Evolutionary conservation across 768 basidiomycete genomes (phyloP), one percentile per base, ranked within the genome.

Genomic region (Mycena vitilis): DNA sequence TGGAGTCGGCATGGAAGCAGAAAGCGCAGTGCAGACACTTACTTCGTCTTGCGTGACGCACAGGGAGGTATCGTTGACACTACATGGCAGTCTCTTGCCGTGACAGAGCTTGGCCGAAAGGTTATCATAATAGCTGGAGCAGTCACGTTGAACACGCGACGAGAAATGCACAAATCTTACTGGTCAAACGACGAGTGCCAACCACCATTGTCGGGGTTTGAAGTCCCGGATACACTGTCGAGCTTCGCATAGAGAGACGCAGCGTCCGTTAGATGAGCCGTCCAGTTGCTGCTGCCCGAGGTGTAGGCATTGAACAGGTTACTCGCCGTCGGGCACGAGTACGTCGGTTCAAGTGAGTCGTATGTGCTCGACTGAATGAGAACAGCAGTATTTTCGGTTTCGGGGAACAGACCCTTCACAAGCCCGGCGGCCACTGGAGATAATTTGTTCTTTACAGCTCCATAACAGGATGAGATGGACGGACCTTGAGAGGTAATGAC

Each of bases 171-270:
- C 30, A 38, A 22, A 16, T 76, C 83, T 58, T 52, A 86, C 85
- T 86, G 85, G 71, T 86, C 85, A 68, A 86, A 85, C 47, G 82
- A 84, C 20, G 72, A 65, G 73, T 87, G 86, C 86, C 86, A 87
- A 4, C 85, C 85, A 2, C 72, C 82, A 13, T 70, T 76, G 74
- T 87, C 85, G 1, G 75, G 63, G 6, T 67, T 71, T 4, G 76
- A 70, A 45, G 81, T 84, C 8, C 86, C 85, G 0, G 84, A 84
- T 6, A 86, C 78, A 2, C 71, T 72, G 69, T 86, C 85, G 25
- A 86, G 71, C 49, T 81, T 78, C 1, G 77, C 77, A 59, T 85
- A 86, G 9, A 86, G 69, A n/a, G 71, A 56, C 4, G 80, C 76
- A 0, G 83, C 81, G 1, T 68, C 78, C 0, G 73, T 66, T n/a